Evolutionary conservation across 768 basidiomycete genomes (phyloP), one percentile per base, ranked within the genome.

Genomic region (Leccinum longicurvipes): DNA sequence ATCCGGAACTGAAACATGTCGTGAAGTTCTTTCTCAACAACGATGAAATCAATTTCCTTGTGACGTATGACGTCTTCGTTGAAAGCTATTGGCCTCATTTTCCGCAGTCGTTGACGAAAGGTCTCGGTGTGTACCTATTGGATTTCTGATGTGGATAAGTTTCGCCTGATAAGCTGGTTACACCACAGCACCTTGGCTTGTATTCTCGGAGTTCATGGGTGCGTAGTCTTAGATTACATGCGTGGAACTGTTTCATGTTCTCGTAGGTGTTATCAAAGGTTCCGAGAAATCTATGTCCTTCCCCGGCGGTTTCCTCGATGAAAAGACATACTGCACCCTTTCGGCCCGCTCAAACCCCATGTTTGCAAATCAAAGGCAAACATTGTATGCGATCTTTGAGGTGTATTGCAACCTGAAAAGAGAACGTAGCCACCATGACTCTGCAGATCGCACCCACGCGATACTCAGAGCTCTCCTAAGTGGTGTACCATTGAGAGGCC

Each of bases 191-290:
- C 77, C 86, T 3, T 73, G 80, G 12, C 69, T 85, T 6, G 84
- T 86, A 1, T 89, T 80, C 63, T 81, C 79, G 34, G 85, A 89
- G 63, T 69, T 89, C 28, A 76, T 89, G 56, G 87, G 86, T 82
- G 53, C 21, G 72, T 63, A 10, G 10, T 32, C 32, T 34, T 28
- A 1, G 23, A 17, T 14, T 3, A 14, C 28, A n/a, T 15, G 6
- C 50, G 10, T 29, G 6, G 14, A 50, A 32, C 24, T 17, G 29
- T 23, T 45, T 12, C 44, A 46, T 29, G 42, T 15, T 27, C 23
- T 44, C n/a, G 24, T n/a, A 65, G 86, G 86, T 32, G 79, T 86
- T 4, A 83, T 89, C 56, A 79, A 82, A 64, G 87, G 88, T 17
- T 86, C 86, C 0, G 85, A 88, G 63, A 70, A 73, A 47, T 73